A percentile compares a stretch with the other conserved stretches of the same genome.
These are phyloP conservation scores for Cutaneotrichosporon cavernicola DNA, from an alignment of 1,284 basidiomycete species.

Conservation along the genomic window DNA sequence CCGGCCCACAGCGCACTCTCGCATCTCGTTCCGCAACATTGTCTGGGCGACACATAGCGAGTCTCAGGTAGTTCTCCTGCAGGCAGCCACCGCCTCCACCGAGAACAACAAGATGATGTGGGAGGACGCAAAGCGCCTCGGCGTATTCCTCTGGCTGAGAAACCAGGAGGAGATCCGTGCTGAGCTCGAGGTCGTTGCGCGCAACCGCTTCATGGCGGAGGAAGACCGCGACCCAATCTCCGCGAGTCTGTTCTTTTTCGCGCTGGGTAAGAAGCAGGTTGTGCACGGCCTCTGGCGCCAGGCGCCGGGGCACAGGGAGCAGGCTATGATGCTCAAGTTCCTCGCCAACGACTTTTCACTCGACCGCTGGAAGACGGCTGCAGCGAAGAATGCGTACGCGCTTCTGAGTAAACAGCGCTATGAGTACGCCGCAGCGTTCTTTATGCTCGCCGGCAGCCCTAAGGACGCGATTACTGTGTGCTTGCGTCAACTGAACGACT, in stretches of 20 bases:
- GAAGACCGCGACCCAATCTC: constrained; percentile 82
- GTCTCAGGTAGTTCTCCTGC: constrained; percentile 77
- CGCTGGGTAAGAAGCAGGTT: constrained; percentile 84
- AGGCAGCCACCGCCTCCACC: constrained; percentile 68
- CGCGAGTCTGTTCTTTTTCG: constrained; percentile 92
- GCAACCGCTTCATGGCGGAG: constrained; percentile 84
- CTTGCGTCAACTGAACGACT: constrained; percentile 80
- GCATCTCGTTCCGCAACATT: constrained; percentile 74
- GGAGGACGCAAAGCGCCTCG: constrained; percentile 79
- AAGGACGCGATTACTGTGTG: constrained; percentile 93
- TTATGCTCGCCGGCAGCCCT: constrained; percentile 82
- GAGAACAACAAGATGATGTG: constrained; percentile 75
- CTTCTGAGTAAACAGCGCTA: constrained; percentile 88
- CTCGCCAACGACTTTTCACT: constrained; percentile 84
- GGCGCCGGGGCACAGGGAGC: constrained; percentile 89
- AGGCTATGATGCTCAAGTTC: constrained; percentile 86
- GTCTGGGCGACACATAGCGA: constrained; percentile 95
- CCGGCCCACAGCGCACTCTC: background rate
- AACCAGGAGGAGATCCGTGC: constrained; percentile 69
- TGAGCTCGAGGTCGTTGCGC: constrained; percentile 84
- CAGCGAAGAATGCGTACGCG: constrained; percentile 94
- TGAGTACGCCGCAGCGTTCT: constrained; percentile 96
- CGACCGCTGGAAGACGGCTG: constrained; percentile 85
- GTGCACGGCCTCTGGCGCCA: constrained; percentile 95
- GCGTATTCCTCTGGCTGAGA: constrained; percentile 83